These are phyloP conservation scores for Eleusine indica DNA, from an alignment of 176 grass and related monocot species.

Conservation along the genomic window DNA sequence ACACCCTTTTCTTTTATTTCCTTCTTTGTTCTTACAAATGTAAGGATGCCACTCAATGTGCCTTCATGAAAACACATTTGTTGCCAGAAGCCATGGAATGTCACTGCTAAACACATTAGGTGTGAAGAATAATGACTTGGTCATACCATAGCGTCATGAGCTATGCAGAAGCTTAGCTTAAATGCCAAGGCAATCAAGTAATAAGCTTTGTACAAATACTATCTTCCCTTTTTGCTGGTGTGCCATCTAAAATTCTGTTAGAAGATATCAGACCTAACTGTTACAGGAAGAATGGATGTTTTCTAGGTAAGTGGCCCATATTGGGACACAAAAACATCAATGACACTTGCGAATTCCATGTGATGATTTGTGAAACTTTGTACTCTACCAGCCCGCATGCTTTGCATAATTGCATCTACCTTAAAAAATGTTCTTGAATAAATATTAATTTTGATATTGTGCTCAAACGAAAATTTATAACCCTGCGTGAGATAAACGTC, in stretches of 20 bases:
- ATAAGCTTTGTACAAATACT: neutral
- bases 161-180: neutral
- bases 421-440: neutral
- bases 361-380: neutral
- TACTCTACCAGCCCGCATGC: neutral
- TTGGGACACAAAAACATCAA: slow-evolving; percentile 8
- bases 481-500: neutral
- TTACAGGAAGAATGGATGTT: neutral
- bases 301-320: neutral
- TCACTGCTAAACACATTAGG: neutral
- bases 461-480: neutral
- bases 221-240: neutral
- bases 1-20: neutral
- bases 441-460: neutral
- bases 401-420: neutral
- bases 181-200: slow-evolving; percentile 10
- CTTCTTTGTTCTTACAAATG: too few relatives aligned
- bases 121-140: neutral
- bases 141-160: neutral
- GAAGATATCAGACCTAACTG: slow-evolving; percentile 9
- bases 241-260: neutral
- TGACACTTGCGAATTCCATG: neutral
- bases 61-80: neutral
- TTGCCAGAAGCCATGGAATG: neutral
- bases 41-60: neutral